phyloP scores from a whole-genome alignment of 192 early-diverging fungal species.

The Coemansia sp. region DNA sequence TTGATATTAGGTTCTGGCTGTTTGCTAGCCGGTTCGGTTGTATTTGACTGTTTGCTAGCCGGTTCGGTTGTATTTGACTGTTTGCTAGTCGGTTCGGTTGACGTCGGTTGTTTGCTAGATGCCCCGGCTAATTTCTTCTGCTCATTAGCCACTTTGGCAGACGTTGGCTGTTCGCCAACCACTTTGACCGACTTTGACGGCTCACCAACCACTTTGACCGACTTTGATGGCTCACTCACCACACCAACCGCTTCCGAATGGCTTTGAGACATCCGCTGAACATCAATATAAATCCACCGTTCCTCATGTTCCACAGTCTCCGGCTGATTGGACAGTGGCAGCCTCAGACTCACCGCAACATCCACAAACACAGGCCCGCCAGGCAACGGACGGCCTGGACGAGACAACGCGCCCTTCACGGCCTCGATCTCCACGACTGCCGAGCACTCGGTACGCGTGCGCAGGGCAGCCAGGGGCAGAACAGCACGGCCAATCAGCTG shows the following conservation, averaged over 20 bases:
- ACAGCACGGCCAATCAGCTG: conserved; percentile 43
- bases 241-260: not conserved
- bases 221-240: not conserved
- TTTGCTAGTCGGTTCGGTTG: not conserved
- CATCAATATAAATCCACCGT: conserved; percentile 44
- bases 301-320: conserved; percentile 25
- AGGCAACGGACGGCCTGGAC: conserved; percentile 25
- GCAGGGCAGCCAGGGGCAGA: conserved; percentile 44
- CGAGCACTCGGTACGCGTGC: conserved; percentile 33
- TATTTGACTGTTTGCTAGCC: not conserved
- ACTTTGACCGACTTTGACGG: not conserved
- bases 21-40: not conserved
- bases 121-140: not conserved
- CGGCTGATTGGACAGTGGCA: conserved; percentile 39
- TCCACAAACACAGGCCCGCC: conserved; percentile 46
- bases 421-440: conserved; percentile 32
- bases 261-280: not conserved
- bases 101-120: not conserved
- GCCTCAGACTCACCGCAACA: conserved; percentile 35
- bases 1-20: not conserved
- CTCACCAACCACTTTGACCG: not conserved
- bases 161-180: not conserved
- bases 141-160: not conserved
- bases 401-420: conserved; percentile 10
- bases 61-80: not conserved